Conservation (phyloP, 176 grass and related monocot species). For the Oropetium thomaeum region DNA sequence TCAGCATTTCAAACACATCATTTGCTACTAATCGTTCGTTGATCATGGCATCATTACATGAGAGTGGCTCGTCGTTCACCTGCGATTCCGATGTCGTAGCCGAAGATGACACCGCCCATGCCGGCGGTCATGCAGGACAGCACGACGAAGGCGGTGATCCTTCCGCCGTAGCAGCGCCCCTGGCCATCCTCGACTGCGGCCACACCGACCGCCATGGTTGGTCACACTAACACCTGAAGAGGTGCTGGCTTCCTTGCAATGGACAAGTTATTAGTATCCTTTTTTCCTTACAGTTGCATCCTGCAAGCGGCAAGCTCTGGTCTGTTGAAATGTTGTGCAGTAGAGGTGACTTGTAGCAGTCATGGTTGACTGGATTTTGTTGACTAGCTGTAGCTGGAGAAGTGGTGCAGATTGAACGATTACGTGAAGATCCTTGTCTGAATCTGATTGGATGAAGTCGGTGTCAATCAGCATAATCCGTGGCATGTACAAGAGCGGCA, state of each 20-base stretch:
- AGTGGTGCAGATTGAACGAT: neutral
- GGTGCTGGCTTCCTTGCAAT: neutral
- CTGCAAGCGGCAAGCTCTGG: neutral
- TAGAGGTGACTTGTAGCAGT: neutral
- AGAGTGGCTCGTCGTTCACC: no score
- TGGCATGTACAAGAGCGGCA: neutral
- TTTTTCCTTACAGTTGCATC: no score
- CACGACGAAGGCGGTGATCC: conserved; percentile 61
- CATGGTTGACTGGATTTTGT: conserved; percentile 21
- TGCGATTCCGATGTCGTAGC: conserved; percentile 78
- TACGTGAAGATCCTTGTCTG: neutral
- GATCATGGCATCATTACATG: neutral
- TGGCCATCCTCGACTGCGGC: neutral
- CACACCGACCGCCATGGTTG: conserved; percentile 43
- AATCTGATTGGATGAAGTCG: neutral
- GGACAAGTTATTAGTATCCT: no score
- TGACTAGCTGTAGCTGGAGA: neutral
- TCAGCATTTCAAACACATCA: neutral
- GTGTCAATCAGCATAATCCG: neutral
- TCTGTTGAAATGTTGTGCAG: neutral
- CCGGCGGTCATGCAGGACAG: conserved; percentile 69
- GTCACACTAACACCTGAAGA: neutral
- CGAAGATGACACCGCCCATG: conserved; percentile 84
- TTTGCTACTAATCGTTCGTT: no score
- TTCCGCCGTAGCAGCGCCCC: conserved; percentile 14